These are phyloP conservation scores for Naematelia encephala DNA, from an alignment of 768 basidiomycete species.

Conservation along the genomic window DNA sequence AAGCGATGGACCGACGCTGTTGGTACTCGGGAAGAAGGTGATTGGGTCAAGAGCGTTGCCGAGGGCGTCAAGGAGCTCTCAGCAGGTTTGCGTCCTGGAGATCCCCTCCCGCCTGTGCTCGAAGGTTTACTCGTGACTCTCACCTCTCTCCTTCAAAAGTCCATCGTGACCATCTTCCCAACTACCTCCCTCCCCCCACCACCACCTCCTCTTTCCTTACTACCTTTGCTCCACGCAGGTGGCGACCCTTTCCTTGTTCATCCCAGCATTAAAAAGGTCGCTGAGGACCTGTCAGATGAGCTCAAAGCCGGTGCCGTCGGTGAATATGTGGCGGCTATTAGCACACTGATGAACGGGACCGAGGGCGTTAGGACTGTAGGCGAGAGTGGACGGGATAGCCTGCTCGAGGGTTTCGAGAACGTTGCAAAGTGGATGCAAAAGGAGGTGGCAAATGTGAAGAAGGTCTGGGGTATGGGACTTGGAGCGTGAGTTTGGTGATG, in stretches of 20 bases:
- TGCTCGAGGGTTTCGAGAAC: slow-evolving; percentile 41
- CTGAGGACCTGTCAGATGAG: slow-evolving; percentile 39
- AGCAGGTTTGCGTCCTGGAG: slow-evolving; percentile 14
- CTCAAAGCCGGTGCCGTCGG: slow-evolving; percentile 43
- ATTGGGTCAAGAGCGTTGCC: slow-evolving; percentile 22
- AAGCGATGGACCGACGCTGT: slow-evolving; percentile 35
- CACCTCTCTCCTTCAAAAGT: slow-evolving; percentile 11
- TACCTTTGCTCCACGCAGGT: slow-evolving; percentile 27
- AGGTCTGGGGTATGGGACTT: slow-evolving; percentile 36
- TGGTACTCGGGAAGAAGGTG: slow-evolving; percentile 21
- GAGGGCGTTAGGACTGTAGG: slow-evolving; percentile 6
- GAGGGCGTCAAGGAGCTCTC: slow-evolving; percentile 34
- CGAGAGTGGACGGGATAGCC: slow-evolving; percentile 21
- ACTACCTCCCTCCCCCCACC: slow-evolving; percentile 17
- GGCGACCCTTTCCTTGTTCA: slow-evolving; percentile 17
- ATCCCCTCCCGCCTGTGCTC: slow-evolving; percentile 24
- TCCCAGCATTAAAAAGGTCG: slow-evolving; percentile 5
- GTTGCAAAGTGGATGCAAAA: slow-evolving; percentile 46
- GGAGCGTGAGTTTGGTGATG: slow-evolving; percentile 29
- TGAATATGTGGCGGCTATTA: slow-evolving; percentile 42
- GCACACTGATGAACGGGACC: slow-evolving; percentile 28
- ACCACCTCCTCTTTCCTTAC: slow-evolving; percentile 32
- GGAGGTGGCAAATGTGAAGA: slow-evolving; percentile 32
- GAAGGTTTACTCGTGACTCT: slow-evolving; percentile 18
- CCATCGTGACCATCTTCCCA: slow-evolving; percentile 35